Base-by-base conservation (phyloP, 345 rosid genomes). In the Sonneratia alba region DNA sequence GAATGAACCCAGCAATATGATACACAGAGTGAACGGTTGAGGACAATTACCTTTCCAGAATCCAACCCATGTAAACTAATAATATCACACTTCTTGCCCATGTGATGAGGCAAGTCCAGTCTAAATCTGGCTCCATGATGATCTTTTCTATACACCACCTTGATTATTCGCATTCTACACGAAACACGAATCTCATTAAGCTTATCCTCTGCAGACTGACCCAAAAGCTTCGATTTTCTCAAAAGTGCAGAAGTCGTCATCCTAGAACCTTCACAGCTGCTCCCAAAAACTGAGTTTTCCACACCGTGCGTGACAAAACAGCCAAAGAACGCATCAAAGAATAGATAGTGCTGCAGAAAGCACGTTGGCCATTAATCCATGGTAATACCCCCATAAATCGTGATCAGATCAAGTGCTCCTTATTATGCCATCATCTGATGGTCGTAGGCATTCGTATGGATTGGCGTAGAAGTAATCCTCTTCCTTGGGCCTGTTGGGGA, bases 401-500 rank as follows among this genome's bases (percentile, higher is more conserved):
- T 72, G 45, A 27, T 67, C 51, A 2, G 51, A 72, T 84, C 81
- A 87, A 3, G 71, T 72, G 71, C 84, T 83, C 61, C 87, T 87
- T 72, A 76, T 4, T 27, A 24, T 68, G 14, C 59, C 59, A 36
- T 74, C 73, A 10, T 63, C 82, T 70, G 37, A 37, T 37, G 66
- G 71, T 55, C 68, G 45, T 77, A 84, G 72, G 72, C 89, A 86
- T 68, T 85, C 89, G 59, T 79, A 72, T 14, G 87, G 87, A 36
- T 85, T 85, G 19, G 86, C 71, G 56, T 83, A 85, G 77, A 83
- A 85, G 56, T 79, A 78, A 70, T 82, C 89, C 66, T 86, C 89
- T 68, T 82, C 82, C 75, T 76, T 79, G 7, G 87, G 87, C 66
- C 82, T 70, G 40, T 76, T 75, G 5, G 80, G 86, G 48, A 80